A percentile compares a stretch with the other conserved stretches of the same genome.
These are phyloP conservation scores for Brassica nigra DNA, from an alignment of 345 rosid genomes.

Conservation along the genomic window DNA sequence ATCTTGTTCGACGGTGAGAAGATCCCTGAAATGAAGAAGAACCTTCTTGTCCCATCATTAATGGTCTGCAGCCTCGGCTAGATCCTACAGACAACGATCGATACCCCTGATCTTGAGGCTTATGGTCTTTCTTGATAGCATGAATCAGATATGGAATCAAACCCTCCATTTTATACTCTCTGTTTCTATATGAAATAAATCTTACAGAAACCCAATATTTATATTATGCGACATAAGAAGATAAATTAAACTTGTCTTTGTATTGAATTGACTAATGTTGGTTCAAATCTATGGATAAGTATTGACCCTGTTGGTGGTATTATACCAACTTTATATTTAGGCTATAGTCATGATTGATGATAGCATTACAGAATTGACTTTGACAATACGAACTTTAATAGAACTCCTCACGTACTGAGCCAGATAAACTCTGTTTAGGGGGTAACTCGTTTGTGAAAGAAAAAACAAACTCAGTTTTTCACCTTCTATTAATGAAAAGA, in stretches of 20 bases:
- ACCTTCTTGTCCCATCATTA: slow-evolving; percentile 42
- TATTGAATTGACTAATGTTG: slow-evolving; percentile 21
- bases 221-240: slow-evolving; percentile 25
- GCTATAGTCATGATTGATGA: slow-evolving; percentile 24
- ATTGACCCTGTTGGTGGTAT: slow-evolving; percentile 26
- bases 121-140: slow-evolving; percentile 49
- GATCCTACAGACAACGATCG: slow-evolving; percentile 52
- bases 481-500: too few relatives aligned
- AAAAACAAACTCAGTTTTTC: too few relatives aligned
- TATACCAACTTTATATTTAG: slow-evolving; percentile 29
- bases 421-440: too few relatives aligned
- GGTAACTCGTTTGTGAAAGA: too few relatives aligned
- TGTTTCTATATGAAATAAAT: slow-evolving; percentile 4
- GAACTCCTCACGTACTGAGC: neutral
- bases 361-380: slow-evolving; percentile 41
- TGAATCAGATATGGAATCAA: slow-evolving; percentile 64
- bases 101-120: slow-evolving; percentile 22
- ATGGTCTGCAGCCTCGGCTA: slow-evolving; percentile 60
- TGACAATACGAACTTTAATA: slow-evolving; percentile 18
- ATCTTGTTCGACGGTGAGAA: slow-evolving; percentile 51
- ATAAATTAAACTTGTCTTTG: slow-evolving; percentile 19
- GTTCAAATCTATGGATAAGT: slow-evolving; percentile 28
- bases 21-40: slow-evolving; percentile 47
- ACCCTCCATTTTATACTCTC: slow-evolving; percentile 61
- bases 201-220: slow-evolving; percentile 14